Conservation (phyloP, 768 basidiomycete species). For the Hemileccinum rubropunctum region DNA sequence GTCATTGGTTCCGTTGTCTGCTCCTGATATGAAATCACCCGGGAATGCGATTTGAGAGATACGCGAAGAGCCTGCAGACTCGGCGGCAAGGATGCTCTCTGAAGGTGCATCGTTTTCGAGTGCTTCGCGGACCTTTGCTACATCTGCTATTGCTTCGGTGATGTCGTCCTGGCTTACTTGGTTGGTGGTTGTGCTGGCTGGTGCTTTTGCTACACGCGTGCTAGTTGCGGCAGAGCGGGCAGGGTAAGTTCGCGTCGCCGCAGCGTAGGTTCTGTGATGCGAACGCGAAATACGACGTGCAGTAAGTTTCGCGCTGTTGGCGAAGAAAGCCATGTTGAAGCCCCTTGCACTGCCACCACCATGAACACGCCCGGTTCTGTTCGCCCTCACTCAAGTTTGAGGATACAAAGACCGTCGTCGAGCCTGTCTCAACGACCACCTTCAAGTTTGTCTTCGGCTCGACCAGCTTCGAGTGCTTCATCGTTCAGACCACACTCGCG, state of each 20-base stretch:
- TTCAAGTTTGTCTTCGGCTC: conserved; percentile 47
- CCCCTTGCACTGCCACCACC: conserved; percentile 12
- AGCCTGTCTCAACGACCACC: conserved; percentile 41
- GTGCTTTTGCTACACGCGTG: conserved; percentile 26
- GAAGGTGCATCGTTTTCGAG: conserved; percentile 13
- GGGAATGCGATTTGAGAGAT: conserved; percentile 24
- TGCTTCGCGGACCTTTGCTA: conserved; percentile 13
- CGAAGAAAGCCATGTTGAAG: conserved; percentile 18
- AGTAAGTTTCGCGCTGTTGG: conserved; percentile 9
- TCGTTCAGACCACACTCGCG: conserved; percentile 35
- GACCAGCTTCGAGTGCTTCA: conserved; percentile 43
- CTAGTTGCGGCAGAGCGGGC: conserved; percentile 21
- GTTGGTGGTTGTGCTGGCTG: conserved; percentile 31
- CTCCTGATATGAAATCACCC: conserved; percentile 25
- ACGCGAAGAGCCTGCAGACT: conserved; percentile 10
- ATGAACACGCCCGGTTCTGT: conserved; percentile 20
- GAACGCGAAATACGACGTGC: conserved; percentile 2
- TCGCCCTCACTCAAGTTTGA: conserved; percentile 23
- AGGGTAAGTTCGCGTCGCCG: conserved; percentile 24
- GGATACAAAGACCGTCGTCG: conserved; percentile 29
- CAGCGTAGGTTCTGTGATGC: conserved; percentile 16
- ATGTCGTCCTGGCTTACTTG: conserved; percentile 18
- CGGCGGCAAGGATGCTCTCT: conserved; percentile 11
- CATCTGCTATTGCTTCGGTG: conserved; percentile 20
- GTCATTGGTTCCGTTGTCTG: conserved; percentile 45